Base-by-base conservation (phyloP, 306 rosid species). In the Senna siamea region DNA sequence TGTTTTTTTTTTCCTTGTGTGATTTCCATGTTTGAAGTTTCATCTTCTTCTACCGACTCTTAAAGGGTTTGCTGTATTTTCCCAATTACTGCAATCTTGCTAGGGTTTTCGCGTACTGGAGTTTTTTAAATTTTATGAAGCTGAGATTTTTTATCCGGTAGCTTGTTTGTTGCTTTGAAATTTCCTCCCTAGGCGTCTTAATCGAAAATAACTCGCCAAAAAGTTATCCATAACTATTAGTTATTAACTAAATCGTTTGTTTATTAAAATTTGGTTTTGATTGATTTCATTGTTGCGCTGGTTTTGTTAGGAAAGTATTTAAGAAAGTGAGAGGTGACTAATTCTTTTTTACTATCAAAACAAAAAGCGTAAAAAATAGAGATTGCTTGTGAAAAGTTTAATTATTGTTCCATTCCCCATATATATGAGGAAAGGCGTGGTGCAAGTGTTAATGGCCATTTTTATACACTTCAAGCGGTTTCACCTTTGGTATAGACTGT, bases 31-130 rank as follows among this genome's bases (percentile, higher is more conserved):
- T 52, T 12, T 26, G 15, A 6, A 11, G 53, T 32, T 52, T 17
- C 2, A 2, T 15, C 7, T 50, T n/a, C 0, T 6, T 51, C 7
- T 28, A 11, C 17, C 8, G 8, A 13, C 23, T 54, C 35, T 9
- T 35, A 0, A 35, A 50, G 60, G 75, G 62, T 70, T 51, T 62
- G 5, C 40, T 7, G n/a, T 6, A 2, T 6, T 32, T 46, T 37
- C 41, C 17, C n/a, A 5, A 13, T 37, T 62, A 38, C 12, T 4
- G 72, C 38, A 51, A 12, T 38, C 30, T 67, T 43, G 43, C 55
- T 78, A 69, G 80, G 86, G 86, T 78, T 86, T 47, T 79, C 56
- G 74, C 20, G 51, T 60, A 43, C 32, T 55, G 56, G 53, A 72
- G 79, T 53, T 70, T 85, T 35, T 43, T 35, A 56, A 74, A 69